A percentile compares a stretch with the other conserved stretches of the same genome.
These are phyloP conservation scores for Pugionium cornutum DNA, from an alignment of 345 rosid species.

Conservation along the genomic window DNA sequence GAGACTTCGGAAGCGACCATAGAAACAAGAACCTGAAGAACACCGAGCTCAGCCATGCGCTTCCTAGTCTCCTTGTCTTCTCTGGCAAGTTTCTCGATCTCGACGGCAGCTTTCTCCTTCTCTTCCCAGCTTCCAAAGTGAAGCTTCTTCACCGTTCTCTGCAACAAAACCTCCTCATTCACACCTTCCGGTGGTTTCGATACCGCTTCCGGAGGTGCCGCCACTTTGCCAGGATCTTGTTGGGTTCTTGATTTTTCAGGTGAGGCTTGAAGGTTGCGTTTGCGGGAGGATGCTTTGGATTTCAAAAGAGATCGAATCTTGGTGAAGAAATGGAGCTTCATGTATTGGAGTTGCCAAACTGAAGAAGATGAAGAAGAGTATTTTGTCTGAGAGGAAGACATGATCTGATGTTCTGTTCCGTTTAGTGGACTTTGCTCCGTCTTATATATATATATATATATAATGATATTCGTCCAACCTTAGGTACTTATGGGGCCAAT, in stretches of 20 bases:
- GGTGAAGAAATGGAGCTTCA: constrained; percentile 57
- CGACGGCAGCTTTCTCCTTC: constrained; percentile 65
- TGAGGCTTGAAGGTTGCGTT: constrained; percentile 23
- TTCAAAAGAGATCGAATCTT: constrained; percentile 61
- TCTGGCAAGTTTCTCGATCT: constrained; percentile 63
- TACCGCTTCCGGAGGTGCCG: neutral
- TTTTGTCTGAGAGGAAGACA: constrained; percentile 44
- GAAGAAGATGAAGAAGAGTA: constrained; percentile 45
- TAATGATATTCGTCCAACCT: constrained; percentile 20
- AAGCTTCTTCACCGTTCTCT: constrained; percentile 78
- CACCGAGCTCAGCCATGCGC: constrained; percentile 88
- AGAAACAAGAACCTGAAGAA: constrained; percentile 70
- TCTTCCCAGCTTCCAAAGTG: constrained; percentile 81
- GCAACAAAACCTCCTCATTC: constrained; percentile 51
- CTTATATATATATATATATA: constrained; percentile 7
- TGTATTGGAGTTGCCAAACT: constrained; percentile 46
- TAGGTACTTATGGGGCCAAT: constrained; percentile 30
- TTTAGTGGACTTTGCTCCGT: constrained; percentile 34
- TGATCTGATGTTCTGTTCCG: constrained; percentile 26
- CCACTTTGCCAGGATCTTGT: constrained; percentile 17
- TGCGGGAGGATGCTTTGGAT: constrained; percentile 49
- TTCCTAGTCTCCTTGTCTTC: constrained; percentile 57
- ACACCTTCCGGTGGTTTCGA: constrained; percentile 25
- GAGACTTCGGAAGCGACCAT: constrained; percentile 53
- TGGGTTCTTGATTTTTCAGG: constrained; percentile 32